Evolutionary conservation across 1,139 yeast species (phyloP).

Genomic region (Pichia terricola): DNA sequence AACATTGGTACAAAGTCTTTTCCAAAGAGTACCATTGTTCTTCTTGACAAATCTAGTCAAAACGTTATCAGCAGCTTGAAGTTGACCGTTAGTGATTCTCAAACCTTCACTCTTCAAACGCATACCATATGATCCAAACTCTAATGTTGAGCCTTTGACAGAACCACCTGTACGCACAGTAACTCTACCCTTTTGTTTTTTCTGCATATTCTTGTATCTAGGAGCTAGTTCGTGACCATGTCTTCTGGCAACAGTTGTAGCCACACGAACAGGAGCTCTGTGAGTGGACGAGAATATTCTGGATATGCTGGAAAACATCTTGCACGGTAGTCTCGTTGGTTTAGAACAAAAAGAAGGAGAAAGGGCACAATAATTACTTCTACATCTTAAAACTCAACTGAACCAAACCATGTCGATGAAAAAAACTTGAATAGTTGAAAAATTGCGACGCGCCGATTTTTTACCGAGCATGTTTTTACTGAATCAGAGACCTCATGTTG

Average conservation of each 20-base stretch:
- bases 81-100: conserved; percentile 80
- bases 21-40: conserved; percentile 56
- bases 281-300: conserved; percentile 2
- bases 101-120: conserved; percentile 82
- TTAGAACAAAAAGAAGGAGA: no score
- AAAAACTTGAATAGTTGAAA: no score
- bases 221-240: conserved; percentile 85
- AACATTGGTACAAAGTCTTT: conserved; percentile 74
- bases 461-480: no score
- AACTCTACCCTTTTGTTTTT: conserved; percentile 92
- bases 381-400: no score
- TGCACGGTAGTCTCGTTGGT: background rate
- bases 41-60: conserved; percentile 76
- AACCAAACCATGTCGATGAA: no score
- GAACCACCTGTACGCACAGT: conserved; percentile 95
- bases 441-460: no score
- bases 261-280: background rate
- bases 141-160: conserved; percentile 71
- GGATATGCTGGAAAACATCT: conserved; percentile 7
- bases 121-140: conserved; percentile 78
- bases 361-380: no score
- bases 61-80: conserved; percentile 84
- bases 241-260: conserved; percentile 29
- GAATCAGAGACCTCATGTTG: no score
- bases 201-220: conserved; percentile 59